Evolutionary conservation across 805 yeast genomes (phyloP).

Genomic region (Hanseniaspora meyeri): DNA sequence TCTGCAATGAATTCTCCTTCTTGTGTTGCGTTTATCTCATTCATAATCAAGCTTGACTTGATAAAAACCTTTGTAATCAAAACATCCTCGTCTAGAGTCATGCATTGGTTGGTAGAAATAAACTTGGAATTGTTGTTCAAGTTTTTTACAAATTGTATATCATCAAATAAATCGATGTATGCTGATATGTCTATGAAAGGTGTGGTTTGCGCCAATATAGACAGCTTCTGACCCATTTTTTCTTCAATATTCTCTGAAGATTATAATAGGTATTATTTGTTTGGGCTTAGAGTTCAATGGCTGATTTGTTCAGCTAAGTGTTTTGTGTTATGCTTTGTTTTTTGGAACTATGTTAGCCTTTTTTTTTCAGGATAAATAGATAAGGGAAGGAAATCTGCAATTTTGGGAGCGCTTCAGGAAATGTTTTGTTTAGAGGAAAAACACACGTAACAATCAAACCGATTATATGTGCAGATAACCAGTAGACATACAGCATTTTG

Average conservation of each 20-base stretch:
- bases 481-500: too few relatives aligned
- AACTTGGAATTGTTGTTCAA: conserved; percentile 33
- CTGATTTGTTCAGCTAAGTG: too few relatives aligned
- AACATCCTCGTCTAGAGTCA: conserved; percentile 64
- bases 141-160: conserved; percentile 61
- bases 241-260: background rate
- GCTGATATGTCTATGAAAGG: conserved; percentile 87
- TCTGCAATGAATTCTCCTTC: conserved; percentile 18
- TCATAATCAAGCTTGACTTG: conserved; percentile 38
- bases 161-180: conserved; percentile 66
- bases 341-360: too few relatives aligned
- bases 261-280: background rate
- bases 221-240: conserved; percentile 78
- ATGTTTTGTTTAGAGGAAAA: background rate
- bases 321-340: too few relatives aligned
- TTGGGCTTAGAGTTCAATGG: too few relatives aligned
- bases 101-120: conserved; percentile 47
- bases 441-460: background rate
- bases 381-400: too few relatives aligned
- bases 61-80: conserved; percentile 71
- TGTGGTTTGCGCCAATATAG: conserved; percentile 77
- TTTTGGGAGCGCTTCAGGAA: too few relatives aligned
- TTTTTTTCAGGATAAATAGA: too few relatives aligned
- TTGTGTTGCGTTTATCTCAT: background rate
- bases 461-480: too few relatives aligned